Evolutionary conservation across 306 rosid species (phyloP), one percentile per base, ranked within the genome.

Genomic region (Cucumis hystrix): DNA sequence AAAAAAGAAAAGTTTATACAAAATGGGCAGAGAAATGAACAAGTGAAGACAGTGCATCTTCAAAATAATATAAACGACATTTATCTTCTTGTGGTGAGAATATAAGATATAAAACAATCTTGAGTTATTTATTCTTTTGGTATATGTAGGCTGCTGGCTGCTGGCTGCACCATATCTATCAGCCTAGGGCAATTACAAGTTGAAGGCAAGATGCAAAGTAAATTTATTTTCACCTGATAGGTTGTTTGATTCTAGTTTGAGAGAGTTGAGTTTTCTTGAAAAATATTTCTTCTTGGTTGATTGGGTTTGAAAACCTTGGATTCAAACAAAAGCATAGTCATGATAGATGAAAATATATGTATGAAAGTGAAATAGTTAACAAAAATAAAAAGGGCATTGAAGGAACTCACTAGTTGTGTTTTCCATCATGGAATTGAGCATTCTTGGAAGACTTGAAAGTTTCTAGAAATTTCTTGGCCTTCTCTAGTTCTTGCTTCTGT

Each of bases 371-470:
- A 10, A 9, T 8, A 25, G 10, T 43, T 2, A 43, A 62, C 25
- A 8, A 59, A 41, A 28, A 59, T 0, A 39, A 76, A 39, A 76
- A 28, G 30, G 41, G 41, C 69, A 39, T 59, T 12, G 6, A 59
- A 63, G 41, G 47, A 43, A 49, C 89, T 83, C 80, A 86, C 89
- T 85, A 89, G 57, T 12, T 73, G 85, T 96, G 99, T 61, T 89
- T 92, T 73, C 98, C 99, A 83, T 96, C 98, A 81, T 84, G 79
- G 83, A 96, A 96, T 80, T 87, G 92, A 21, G 98, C 99, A 79
- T 96, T 96, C 64, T 87, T 91, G 6, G 98, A 89, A 66, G 97
- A 88, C 79, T 96, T 96, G 83, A 96, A 96, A 17, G 98, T 92
- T 83, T 85, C 85, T 80, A 96, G 85, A 83, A 96, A 91, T 40